These are phyloP conservation scores for Fusarium foetens DNA, from an alignment of 2,329 filamentous ascomycete genomes.

Conservation along the genomic window DNA sequence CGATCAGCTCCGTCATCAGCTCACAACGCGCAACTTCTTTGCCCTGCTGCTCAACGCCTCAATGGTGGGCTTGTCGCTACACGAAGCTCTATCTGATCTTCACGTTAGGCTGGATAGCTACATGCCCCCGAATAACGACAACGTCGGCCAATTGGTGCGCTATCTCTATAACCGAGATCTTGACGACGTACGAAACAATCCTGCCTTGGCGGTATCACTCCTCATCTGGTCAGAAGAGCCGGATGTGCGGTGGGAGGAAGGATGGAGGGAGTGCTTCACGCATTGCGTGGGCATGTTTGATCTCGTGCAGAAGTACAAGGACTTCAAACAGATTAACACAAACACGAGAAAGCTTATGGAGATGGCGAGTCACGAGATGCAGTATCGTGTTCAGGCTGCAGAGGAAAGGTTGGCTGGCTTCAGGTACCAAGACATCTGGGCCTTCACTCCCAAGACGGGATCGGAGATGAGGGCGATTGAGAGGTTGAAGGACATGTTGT, in stretches of 20 bases:
- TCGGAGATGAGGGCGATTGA: constrained; percentile 66
- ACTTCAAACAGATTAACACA: constrained; percentile 68
- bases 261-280: constrained; percentile 74
- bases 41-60: constrained; percentile 72
- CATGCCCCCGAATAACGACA: constrained; percentile 66
- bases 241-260: constrained; percentile 71
- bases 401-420: constrained; percentile 71
- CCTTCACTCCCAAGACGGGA: constrained; percentile 55
- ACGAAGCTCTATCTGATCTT: constrained; percentile 71
- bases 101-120: constrained; percentile 69
- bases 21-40: constrained; percentile 76
- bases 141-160: constrained; percentile 67
- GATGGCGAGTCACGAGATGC: constrained; percentile 68
- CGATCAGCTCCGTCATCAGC: constrained; percentile 66
- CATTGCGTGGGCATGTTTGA: constrained; percentile 73
- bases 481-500: constrained; percentile 69
- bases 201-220: constrained; percentile 68
- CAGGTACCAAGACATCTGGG: constrained; percentile 71
- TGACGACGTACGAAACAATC: constrained; percentile 71
- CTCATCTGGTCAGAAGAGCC: constrained; percentile 74
- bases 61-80: constrained; percentile 71
- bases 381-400: constrained; percentile 69
- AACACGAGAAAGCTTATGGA: constrained; percentile 72
- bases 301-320: constrained; percentile 62
- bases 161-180: constrained; percentile 69